Base-by-base conservation (phyloP, 352 stramenopile species). In the Saprolegnia parasitica region DNA sequence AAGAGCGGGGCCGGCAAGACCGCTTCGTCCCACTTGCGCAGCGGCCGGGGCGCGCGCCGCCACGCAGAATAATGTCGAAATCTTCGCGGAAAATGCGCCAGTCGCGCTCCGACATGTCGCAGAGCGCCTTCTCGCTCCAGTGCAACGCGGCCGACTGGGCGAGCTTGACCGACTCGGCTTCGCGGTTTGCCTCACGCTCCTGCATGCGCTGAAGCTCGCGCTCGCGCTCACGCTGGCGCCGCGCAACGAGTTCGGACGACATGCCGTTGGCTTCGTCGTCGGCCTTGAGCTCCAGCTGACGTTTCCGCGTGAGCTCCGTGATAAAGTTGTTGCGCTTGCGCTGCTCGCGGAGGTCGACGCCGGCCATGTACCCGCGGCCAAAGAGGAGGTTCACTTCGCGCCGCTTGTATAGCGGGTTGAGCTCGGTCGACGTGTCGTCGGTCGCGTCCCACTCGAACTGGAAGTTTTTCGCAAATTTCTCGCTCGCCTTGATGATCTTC, bases 51-150 rank as follows among this genome's bases (percentile, higher is more conserved):
- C 26, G 93, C 94, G 55, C 77, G 76, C 4, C 87, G 29, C 89
- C 89, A 35, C 90, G 89, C 26, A 99, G 89, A 4, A 90, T 90
- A 74, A 99, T 99, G 74, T 99, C 96, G 75, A 98, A 99, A 78
- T 99, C 98, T 77, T 99, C 97, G 24, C 97, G 88, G 75, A 99
- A 98, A 73, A 99, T 99, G 68, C 97, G 87, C 98, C 98, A 99
- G 86, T 99, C 98, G 21, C 98, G 90, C 47, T 93, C 78, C 37
- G 91, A 98, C 96, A 99, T 99, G 10, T 97, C 88, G 23, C 77
- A 76, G 29, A 98, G 75, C 46, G 80, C 73, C 81, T 99, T 98
- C 61, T 98, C 95, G 20, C 83, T 96, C 87, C 96, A 98, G 73
- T 98, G 94, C 26, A 77, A 84, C 37, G 84, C 84, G 75, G 86